Evolutionary conservation across 768 basidiomycete genomes (phyloP), one percentile per base, ranked within the genome.

Genomic region (Grammothele lineata): DNA sequence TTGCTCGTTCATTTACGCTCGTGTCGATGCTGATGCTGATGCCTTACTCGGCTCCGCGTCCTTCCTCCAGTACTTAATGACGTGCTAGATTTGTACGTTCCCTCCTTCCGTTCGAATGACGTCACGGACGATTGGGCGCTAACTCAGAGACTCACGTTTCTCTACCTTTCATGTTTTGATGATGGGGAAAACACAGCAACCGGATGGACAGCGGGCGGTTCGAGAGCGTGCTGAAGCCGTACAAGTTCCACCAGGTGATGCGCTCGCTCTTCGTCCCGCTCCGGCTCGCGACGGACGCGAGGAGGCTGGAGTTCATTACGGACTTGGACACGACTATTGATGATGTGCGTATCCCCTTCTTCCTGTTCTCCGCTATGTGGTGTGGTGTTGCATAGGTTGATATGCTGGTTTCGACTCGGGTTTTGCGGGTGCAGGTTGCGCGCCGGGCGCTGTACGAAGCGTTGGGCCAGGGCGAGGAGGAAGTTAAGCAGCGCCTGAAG

Each of bases 201-300:
- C 82, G 87, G 34, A 87, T 89, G 83, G 90, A 93, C 57, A 86
- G 85, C 47, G 88, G 88, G 3, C 78, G 81, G 43, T 95, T 96
- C 55, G 85, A 89, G 62, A 81, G 78, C 22, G 75, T 78, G 17
- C 72, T 72, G 8, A 71, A 74, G 74, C 86, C 87, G 7, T 90
- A 86, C 63, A 70, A 79, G 9, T 88, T 89, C 59, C 87, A 90
- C 62, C 78, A 84, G 58, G 82, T 84, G 32, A 80, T 90, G 73
- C 78, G 78, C 11, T 87, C 85, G 5, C 70, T 89, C 43, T 78
- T 87, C 49, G 75, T 84, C 8, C 84, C 86, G 5, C 66, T 89
- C 14, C 77, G 75, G 30, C 64, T 89, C 52, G 79, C 82, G 11
- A 83, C 85, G 4, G 71, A 87, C 53, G 81, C 85, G 9, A 75